Base-by-base conservation (phyloP, 2,329 filamentous ascomycete species). In the Fusarium oligoseptatum region DNA sequence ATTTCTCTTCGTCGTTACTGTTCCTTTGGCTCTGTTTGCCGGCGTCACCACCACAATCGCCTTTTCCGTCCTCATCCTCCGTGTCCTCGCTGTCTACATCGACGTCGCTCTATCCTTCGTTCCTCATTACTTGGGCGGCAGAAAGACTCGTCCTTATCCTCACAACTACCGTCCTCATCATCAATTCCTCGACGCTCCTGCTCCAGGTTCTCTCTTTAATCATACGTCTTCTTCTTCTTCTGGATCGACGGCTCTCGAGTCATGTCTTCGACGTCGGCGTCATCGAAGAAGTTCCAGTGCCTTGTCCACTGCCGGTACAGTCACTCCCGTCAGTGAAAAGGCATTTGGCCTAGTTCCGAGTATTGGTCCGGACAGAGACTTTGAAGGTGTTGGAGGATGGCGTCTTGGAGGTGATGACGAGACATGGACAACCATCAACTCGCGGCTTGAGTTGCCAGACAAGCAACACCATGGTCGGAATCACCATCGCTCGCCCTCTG, bases 11-110 rank as follows among this genome's bases (percentile, higher is more conserved):
- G 72, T 92, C 72, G 85, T 92, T 77, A 91, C 91, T 24, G 82
- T 93, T 14, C 92, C 92, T 10, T 86, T 93, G 63, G 87, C 90
- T 75, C 79, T 93, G 60, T 88, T 91, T 64, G 92, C 92, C 62
- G 88, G 87, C 72, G 82, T 93, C 72, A 93, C 92, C 36, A 91
- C 91, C 64, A 87, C 86, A 6, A 75, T 93, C 57, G 90, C 92
- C 43, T 89, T 92, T 73, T 85, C 88, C 41, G 85, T 92, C 39
- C 87, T 94, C 58, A 86, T 90, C 77, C 82, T 92, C 71, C 88
- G 91, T 27, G 87, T 92, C 27, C 83, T 88, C 55, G 79, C 92
- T 61, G 88, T 93, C 66, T 93, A 93, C 78, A 82, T 92, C 70
- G 91, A 93, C 77, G 85, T 93, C 61, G 88, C 85, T 50, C 81